Base-by-base conservation (phyloP, 2,329 filamentous ascomycete genomes). In the Cladophialophora chaetospira region DNA sequence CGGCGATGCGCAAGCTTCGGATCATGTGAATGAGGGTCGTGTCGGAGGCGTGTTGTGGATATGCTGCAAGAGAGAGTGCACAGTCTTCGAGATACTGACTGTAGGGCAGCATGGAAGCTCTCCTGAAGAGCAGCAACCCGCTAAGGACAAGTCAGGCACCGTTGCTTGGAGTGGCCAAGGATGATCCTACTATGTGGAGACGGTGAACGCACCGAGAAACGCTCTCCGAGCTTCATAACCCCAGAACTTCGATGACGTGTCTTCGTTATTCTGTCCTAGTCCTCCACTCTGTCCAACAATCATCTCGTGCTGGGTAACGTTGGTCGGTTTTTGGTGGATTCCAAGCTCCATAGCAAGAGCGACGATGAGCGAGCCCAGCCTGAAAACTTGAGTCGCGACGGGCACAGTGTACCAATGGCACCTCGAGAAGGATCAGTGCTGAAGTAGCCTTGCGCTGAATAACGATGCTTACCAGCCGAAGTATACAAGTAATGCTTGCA, bases 351-450 rank as follows among this genome's bases (percentile, higher is more conserved):
- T 31, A 1, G 67, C 75, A 31, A 69, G 75, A 3, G 80, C 82
- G 0, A 72, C 77, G 1, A 69, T 83, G 58, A 70, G 83, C 5
- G 81, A 84, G 55, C 79, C 79, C 5, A 76, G 80, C 29, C 57
- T 36, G 48, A 42, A 60, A n/a, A 44, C 48, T 21, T 55, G 45
- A 23, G 25, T 47, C 4, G 48, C 43, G 15, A 55, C 53, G 2
- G 52, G 53, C 19, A 23, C 23, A 15, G 57, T 35, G 42, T 60
- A 53, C 46, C 47, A 60, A 5, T 60, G 57, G 21, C 52, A 60
- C 55, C 55, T 58, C 17, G 26, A 31, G 33, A 36, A 26, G 11
- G 13, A 25, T 44, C 33, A 52, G 25, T 15, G 31, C 8, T 19
- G 8, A 1, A 15, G 17, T n/a, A 9, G 19, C 26, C 13, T 15